Base-by-base conservation (phyloP, 495 filamentous ascomycete genomes). In the Bacidia rubella region DNA sequence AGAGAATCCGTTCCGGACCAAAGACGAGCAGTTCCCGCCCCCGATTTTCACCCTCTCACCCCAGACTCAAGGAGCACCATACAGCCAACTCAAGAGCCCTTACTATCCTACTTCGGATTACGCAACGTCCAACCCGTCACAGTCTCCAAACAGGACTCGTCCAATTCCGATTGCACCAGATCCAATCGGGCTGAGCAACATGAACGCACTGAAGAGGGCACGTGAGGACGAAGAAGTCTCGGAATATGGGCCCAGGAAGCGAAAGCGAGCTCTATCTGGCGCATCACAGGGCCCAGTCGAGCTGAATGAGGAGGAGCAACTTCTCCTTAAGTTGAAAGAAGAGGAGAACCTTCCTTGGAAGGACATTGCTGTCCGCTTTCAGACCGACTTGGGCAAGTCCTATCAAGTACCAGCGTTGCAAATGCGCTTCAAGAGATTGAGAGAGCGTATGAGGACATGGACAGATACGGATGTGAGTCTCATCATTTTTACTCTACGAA, bases 271-370 rank as follows among this genome's bases (percentile, higher is more conserved):
- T 3, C 29, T 35, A 7, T 35, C 29, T 35, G 29, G 29, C 5
- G 51, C 60, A n/a, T 62, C 60, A 1, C 58, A 60, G 44, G 60
- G 60, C 11, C 58, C 60, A 15, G 55, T 62, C 42, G 60, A 62
- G 45, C 62, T 78, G 47, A 71, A 66, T 51, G 82, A 85, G 54
- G 81, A 84, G 53, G 83, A 87, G 60, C 75, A 78, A 54, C 67
- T 79, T 15, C 79, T 85, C 49, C 72, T 86, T 9, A 74, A 79
- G 59, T 68, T 78, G 19, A 78, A 86, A 53, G 83, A 85, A 35
- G 74, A 85, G 43, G 75, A 83, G 60, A 75, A 75, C 43, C 66
- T 81, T 10, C 73, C 82, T 5, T 87, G 83, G 83, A 86, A 83
- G 58, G 72, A 74, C 57, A 80, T 86, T 50, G 78, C 80, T 1